Base-by-base conservation (phyloP, 1,284 basidiomycete species). In the Vanrija pseudolonga region DNA sequence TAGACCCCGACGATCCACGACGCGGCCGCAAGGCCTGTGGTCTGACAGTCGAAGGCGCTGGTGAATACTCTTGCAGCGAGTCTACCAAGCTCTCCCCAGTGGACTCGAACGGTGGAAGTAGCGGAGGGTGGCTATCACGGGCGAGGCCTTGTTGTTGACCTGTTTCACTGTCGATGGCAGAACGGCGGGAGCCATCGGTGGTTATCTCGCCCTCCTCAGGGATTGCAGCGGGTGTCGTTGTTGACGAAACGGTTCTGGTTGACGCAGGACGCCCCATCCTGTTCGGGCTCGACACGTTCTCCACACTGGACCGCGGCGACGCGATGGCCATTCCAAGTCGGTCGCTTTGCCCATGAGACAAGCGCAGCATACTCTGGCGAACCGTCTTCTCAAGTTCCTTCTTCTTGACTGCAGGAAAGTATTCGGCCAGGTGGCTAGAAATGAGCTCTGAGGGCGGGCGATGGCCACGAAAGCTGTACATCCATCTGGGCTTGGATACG, bases 381-480 rank as follows among this genome's bases (percentile, higher is more conserved):
- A 76, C 77, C 2, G 90, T 90, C 54, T 90, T 86, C 66, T 89
- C 84, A 50, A 96, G 79, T 42, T 89, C 87, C 72, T 88, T 91
- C 77, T 89, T 91, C 77, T 96, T 90, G 1, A 91, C 88, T 56
- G 84, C 83, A 1, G 95, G 96, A 84, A 99, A 99, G 79, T 90
- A 99, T 56, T 97, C 94, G 19, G 89, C 86, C 42, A 98, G 76
- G 71, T 98, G 93, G n/a, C 83, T 95, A 28, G 93, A 91, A 77
- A 98, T 98, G 63, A 98, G 84, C 74, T 98, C 95, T 71, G 88
- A 91, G 0, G 96, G 93, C 1, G 96, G 96, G 44, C 96, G 88
- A 69, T 98, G 95, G 11, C 95, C 96, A 66, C 97, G 95, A 81
- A 98, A 99, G 80, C 94, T 95, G 76, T 92, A 90, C 58, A 97